Conservation (phyloP, 2,329 filamentous ascomycete species). For the Microdochium bolleyi region DNA sequence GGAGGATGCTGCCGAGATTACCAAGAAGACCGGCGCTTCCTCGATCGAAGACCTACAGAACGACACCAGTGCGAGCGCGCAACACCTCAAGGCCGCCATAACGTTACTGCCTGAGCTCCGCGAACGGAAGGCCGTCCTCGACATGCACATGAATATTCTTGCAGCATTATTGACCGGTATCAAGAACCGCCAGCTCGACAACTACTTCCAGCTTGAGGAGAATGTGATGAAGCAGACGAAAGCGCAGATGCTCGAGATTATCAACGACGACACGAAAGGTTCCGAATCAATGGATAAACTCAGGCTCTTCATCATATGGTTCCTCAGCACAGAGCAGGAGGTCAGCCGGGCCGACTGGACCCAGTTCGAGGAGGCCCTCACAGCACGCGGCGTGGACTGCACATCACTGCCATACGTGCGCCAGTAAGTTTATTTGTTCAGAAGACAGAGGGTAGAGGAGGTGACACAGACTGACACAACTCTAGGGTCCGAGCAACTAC, state of each 20-base stretch:
- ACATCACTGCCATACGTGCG: slow-evolving; percentile 78
- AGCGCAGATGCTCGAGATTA: slow-evolving; percentile 76
- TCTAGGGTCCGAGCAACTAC: slow-evolving; percentile 81
- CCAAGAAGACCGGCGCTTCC: slow-evolving; percentile 87
- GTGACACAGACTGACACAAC: slow-evolving; percentile 13
- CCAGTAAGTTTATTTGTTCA: slow-evolving; percentile 47
- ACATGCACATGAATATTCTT: slow-evolving; percentile 99
- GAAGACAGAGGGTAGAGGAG: slow-evolving; percentile 2
- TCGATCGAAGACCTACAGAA: slow-evolving; percentile 89
- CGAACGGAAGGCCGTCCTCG: slow-evolving; percentile 84
- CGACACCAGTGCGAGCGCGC: slow-evolving; percentile 80
- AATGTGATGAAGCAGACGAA: slow-evolving; percentile 88
- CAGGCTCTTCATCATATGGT: slow-evolving; percentile 94
- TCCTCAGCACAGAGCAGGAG: slow-evolving; percentile 86
- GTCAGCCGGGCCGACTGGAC: slow-evolving; percentile 75
- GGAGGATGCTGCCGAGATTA: slow-evolving; percentile 89
- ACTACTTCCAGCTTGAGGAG: slow-evolving; percentile 93
- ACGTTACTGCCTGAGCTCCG: slow-evolving; percentile 84
- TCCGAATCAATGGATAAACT: slow-evolving; percentile 83
- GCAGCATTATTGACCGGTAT: slow-evolving; percentile 71
- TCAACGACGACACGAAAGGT: slow-evolving; percentile 76
- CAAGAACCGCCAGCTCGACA: slow-evolving; percentile 90
- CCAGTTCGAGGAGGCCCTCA: slow-evolving; percentile 77
- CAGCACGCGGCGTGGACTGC: slow-evolving; percentile 65
- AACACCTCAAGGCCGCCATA: slow-evolving; percentile 93